Evolutionary conservation across 257 asterid genomes (phyloP), one percentile per base, ranked within the genome.

Genomic region (Ehretia macrophylla): DNA sequence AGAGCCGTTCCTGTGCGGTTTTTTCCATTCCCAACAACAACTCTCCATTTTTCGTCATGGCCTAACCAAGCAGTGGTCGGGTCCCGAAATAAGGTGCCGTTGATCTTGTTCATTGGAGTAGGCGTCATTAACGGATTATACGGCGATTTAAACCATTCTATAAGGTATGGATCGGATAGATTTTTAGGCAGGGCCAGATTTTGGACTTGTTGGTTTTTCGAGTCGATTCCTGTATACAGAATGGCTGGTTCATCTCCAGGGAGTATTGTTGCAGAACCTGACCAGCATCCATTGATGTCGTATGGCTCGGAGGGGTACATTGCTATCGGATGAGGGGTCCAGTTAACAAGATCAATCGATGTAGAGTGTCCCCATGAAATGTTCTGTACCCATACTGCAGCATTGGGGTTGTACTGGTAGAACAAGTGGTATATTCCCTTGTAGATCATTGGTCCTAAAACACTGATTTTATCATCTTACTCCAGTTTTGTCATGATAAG

Each of bases 391-490:
- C 76, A 66, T n/a, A 50, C 62, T 17, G 88, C 80, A 21, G 81
- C 80, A 17, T 60, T 44, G 14, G 91, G 94, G 20, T 84, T 84
- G 79, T 84, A 82, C 70, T 87, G 96, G 59, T 84, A 87, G 82
- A 84, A 82, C 0, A 84, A 47, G 57, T 87, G 96, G 82, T 84
- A 84, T 8, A 81, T 75, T 68, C 94, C 90, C 57, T 74, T 77
- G 75, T 76, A 82, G 51, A 76, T 70, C 86, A 82, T 60, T 0
- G 90, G 88, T 11, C 85, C 95, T 87, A 67, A 32, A 58, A 53
- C n/a, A n/a, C n/a, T n/a, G n/a, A n/a, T n/a, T n/a, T n/a, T n/a
- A n/a, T n/a, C n/a, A n/a, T n/a, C n/a, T n/a, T n/a, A n/a, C n/a
- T n/a, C n/a, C n/a, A n/a, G n/a, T n/a, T n/a, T n/a, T n/a, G n/a